phyloP scores from a whole-genome alignment of 306 rosid genomes.

The Corylus americana region DNA sequence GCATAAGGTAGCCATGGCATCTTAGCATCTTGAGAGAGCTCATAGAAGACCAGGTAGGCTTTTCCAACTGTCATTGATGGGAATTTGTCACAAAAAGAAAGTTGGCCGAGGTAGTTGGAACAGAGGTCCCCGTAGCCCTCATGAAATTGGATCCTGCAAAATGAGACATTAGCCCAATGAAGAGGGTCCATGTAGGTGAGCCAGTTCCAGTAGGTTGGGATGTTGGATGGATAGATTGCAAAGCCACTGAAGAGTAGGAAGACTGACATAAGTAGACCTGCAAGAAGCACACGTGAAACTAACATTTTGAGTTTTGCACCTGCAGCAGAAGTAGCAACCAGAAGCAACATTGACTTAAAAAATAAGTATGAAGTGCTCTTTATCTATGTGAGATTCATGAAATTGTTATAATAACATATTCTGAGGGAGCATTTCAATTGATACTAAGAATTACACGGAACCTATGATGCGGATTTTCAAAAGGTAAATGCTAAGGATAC shows the following conservation, averaged over 20 bases:
- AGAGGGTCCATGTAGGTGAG: background rate
- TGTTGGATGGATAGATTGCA: slow-evolving; percentile 15
- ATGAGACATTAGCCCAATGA: slow-evolving; percentile 22
- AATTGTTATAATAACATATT: background rate
- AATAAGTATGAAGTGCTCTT: background rate
- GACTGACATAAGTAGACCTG: slow-evolving; percentile 12
- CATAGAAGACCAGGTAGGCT: slow-evolving; percentile 6
- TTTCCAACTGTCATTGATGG: slow-evolving; percentile 11
- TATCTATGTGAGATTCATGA: background rate
- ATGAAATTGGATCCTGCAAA: slow-evolving; percentile 12
- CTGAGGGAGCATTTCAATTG: background rate
- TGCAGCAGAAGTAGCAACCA: background rate
- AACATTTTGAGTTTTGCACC: background rate
- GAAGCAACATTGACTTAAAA: background rate
- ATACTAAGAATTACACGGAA: background rate
- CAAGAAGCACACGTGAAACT: background rate
- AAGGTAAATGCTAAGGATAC: background rate
- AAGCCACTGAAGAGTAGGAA: slow-evolving; percentile 20
- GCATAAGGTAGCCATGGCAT: slow-evolving; percentile 7
- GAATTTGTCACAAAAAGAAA: slow-evolving; percentile 6
- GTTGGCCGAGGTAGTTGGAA: slow-evolving; percentile 1
- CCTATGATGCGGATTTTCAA: background rate
- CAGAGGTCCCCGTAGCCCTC: background rate
- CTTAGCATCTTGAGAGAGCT: slow-evolving; percentile 3
- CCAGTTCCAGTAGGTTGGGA: slow-evolving; percentile 19